These are phyloP conservation scores for Candida sojae DNA, from an alignment of 1,139 yeast genomes.

Conservation along the genomic window DNA sequence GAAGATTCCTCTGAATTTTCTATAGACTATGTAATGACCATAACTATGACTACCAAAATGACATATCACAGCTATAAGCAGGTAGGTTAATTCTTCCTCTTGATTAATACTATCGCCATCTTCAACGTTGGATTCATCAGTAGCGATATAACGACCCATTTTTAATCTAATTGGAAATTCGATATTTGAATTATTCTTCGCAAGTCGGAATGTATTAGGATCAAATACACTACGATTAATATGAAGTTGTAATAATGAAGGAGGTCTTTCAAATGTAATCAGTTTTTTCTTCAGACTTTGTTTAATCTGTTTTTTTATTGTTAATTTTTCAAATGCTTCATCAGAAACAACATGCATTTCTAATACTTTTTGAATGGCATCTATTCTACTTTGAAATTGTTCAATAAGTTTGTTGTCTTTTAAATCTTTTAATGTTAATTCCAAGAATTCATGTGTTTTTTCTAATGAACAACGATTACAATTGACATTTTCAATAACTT, in stretches of 20 bases:
- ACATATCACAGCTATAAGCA: conserved; percentile 71
- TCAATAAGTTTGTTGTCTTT: conserved; percentile 46
- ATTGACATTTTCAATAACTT: conserved; percentile 87
- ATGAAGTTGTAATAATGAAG: conserved; percentile 81
- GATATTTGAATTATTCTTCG: too few relatives aligned
- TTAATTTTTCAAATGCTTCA: conserved; percentile 70
- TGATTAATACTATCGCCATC: too few relatives aligned
- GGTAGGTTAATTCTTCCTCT: too few relatives aligned
- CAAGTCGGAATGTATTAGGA: too few relatives aligned
- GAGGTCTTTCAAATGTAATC: conserved; percentile 76
- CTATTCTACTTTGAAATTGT: conserved; percentile 53
- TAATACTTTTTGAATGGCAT: conserved; percentile 59
- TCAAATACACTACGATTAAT: conserved; percentile 65
- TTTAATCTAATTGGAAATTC: too few relatives aligned
- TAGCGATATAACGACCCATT: too few relatives aligned
- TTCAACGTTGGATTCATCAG: too few relatives aligned
- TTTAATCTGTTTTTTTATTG: conserved; percentile 73
- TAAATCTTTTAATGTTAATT: conserved; percentile 19
- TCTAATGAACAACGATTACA: conserved; percentile 86
- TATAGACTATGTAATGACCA: conserved; percentile 90
- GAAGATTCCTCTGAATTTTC: conserved; percentile 83
- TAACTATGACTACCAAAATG: conserved; percentile 95
- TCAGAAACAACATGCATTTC: conserved; percentile 72
- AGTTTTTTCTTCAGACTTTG: conserved; percentile 82
- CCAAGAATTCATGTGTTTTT: conserved; percentile 57